Base-by-base conservation (phyloP, 768 basidiomycete genomes). In the Tricholoma bakamatsutake region DNA sequence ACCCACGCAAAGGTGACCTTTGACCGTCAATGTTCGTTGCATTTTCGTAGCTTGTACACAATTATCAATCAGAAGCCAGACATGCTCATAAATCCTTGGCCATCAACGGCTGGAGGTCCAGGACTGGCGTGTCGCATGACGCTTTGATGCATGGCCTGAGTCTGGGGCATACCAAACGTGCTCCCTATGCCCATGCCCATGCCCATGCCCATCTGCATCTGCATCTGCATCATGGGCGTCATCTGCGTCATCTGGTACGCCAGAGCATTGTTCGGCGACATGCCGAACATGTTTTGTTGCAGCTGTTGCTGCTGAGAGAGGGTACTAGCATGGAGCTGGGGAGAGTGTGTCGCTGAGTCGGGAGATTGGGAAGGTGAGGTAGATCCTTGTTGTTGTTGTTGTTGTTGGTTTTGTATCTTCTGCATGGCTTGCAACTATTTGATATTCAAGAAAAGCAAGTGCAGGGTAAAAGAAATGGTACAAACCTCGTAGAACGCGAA, bases 401-500 rank as follows among this genome's bases (percentile, higher is more conserved):
- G 66, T 24, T 58, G 65, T 43, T 69, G 72, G 21, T 66, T 71
- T 62, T 80, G 80, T 50, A 80, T 71, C 69, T 90, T 93, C 69
- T 93, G 90, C 75, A 91, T 83, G 12, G 91, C 80, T 74, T 93
- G 90, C n/a, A 93, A 73, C 88, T 93, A 51, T 5, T 40, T 12
- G 21, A 48, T 50, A 49, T 28, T 9, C 7, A 40, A 12, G 6
- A 18, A 17, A 21, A 53, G 6, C 30, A 27, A 27, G 47, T 9
- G 37, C 39, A n/a, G 33, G 42, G 27, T 9, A 13, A 28, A 33
- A 45, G 13, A 43, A 4, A 54, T n/a, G 9, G 50, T 13, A 63
- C 78, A 30, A 61, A 93, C 91, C 79, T 93, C 91, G 62, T 93
- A 93, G 69, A 88, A 93, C 12, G 89, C 90, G 64, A 92, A 93